A percentile compares a stretch with the other conserved stretches of the same genome.
Conservation (phyloP, 1,139 yeast genomes). For the Candida sp. region DNA sequence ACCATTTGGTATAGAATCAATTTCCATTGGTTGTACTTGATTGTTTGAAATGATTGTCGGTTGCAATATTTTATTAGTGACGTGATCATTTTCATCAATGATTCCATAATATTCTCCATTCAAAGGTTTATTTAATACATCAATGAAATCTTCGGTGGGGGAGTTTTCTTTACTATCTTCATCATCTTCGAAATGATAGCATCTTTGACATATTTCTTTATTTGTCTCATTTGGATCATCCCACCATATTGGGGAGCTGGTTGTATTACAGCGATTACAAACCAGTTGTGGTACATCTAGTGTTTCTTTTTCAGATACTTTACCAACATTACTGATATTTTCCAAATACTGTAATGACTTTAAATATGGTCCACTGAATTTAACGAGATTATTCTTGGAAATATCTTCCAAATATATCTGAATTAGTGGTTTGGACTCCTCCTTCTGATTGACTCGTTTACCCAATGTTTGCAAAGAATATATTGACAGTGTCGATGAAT, state of each 20-base stretch:
- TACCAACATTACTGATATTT: slow-evolving; percentile 12
- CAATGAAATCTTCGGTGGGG: slow-evolving; percentile 10
- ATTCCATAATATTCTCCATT: slow-evolving; percentile 34
- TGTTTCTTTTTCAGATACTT: neutral
- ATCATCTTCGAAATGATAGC: slow-evolving; percentile 20
- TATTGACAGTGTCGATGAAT: slow-evolving; percentile 13
- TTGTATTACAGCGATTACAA: slow-evolving; percentile 23
- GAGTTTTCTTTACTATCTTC: neutral
- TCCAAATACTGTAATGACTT: slow-evolving; percentile 28
- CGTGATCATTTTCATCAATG: slow-evolving; percentile 21
- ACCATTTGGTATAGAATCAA: neutral
- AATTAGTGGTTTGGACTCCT: slow-evolving; percentile 32
- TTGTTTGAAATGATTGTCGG: slow-evolving; percentile 6
- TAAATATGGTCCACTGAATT: slow-evolving; percentile 29
- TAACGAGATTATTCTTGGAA: slow-evolving; percentile 14
- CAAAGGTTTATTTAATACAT: slow-evolving; percentile 27
- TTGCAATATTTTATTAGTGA: slow-evolving; percentile 13
- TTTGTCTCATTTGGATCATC: slow-evolving; percentile 3
- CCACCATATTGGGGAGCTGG: slow-evolving; percentile 44
- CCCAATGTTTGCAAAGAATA: slow-evolving; percentile 24
- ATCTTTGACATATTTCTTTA: slow-evolving; percentile 27
- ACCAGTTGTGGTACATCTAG: neutral
- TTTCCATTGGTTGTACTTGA: neutral
- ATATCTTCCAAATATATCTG: slow-evolving; percentile 42
- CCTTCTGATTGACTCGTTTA: slow-evolving; percentile 26